Conservation (phyloP, 345 rosid species). For the Linum lewisii region DNA sequence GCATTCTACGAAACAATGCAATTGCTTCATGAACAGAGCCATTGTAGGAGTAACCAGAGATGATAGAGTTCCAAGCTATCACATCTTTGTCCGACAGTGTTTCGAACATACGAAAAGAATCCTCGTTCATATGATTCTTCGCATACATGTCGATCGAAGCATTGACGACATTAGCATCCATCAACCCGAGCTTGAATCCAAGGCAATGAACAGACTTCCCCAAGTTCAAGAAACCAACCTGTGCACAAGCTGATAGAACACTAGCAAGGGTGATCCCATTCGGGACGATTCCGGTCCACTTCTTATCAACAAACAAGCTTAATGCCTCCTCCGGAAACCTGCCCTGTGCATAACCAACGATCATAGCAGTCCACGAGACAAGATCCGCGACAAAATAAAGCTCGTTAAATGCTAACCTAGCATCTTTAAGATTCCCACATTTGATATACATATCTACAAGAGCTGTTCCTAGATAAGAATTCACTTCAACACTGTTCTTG, state of each 20-base stretch:
- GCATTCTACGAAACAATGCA: slow-evolving; percentile 43
- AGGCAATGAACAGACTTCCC: slow-evolving; percentile 17
- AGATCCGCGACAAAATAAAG: slow-evolving; percentile 12
- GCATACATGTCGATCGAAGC: slow-evolving; percentile 38
- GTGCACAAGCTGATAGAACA: slow-evolving; percentile 22
- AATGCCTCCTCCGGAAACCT: slow-evolving; percentile 13
- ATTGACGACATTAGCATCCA: slow-evolving; percentile 10
- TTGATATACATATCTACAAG: slow-evolving; percentile 22
- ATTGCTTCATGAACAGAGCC: slow-evolving; percentile 35
- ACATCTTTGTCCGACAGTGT: slow-evolving; percentile 32
- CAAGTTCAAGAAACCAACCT: slow-evolving; percentile 8
- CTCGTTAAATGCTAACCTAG: slow-evolving; percentile 18
- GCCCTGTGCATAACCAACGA: slow-evolving; percentile 15
- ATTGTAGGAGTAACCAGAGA: slow-evolving; percentile 38
- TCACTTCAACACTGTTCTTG: slow-evolving; percentile 23
- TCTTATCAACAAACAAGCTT: slow-evolving; percentile 14
- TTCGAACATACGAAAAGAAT: slow-evolving; percentile 31
- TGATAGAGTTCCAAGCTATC: slow-evolving; percentile 45
- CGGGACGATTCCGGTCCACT: slow-evolving; percentile 10
- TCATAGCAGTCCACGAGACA: slow-evolving; percentile 24
- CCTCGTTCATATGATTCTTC: slow-evolving; percentile 30
- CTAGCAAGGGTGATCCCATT: slow-evolving; percentile 15
- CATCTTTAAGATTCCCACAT: slow-evolving; percentile 19
- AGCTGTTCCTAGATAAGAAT: slow-evolving; percentile 28
- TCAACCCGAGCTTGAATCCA: slow-evolving; percentile 15